Evolutionary conservation across 768 basidiomycete species (phyloP), one percentile per base, ranked within the genome.

Genomic region (Xerocomus spinulosus): DNA sequence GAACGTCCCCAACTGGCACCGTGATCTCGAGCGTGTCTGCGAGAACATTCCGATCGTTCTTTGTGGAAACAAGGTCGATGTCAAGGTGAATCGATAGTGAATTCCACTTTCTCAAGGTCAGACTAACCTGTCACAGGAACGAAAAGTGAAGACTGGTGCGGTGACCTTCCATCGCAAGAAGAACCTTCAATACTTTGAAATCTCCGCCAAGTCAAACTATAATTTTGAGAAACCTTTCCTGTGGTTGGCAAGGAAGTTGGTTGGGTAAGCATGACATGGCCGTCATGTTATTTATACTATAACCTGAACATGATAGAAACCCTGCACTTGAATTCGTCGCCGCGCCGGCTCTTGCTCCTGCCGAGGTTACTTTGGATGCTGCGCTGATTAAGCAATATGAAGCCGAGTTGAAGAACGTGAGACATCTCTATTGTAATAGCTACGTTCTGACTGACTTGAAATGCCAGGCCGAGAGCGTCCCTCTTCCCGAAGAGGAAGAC

Each of bases 111-210:
- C 40, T 14, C 25, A 26, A 21, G 29, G 37, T 49, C 42, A 42
- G 46, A 39, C 43, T 53, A 29, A 54, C 26, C 21, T 24, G 13
- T 14, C 55, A 50, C 63, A 97, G 95, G 96, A 99, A 73, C 92
- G 96, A 54, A 99, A 99, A 81, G 96, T 99, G 59, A 99, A 98
- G 80, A 98, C 95, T 20, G 91, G 91, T 42, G 83, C 87, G 35
- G 96, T 99, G 52, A 99, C 96, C 37, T 99, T 99, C 86, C 96
- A 98, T 80, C 81, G 96, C 67, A 99, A 99, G 90, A 99, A 99
- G 81, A 97, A 95, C 73, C 80, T 99, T 44, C 96, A 98, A 68
- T 99, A 99, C 77, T 99, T 94, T 68, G 96, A 99, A 66, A 98
- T 99, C 59, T 98, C 96, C 0, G 96, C 96, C 45, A 99, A 99